phyloP scores from a whole-genome alignment of 495 filamentous ascomycete species.

The Hapsidospora chrysogenum region DNA sequence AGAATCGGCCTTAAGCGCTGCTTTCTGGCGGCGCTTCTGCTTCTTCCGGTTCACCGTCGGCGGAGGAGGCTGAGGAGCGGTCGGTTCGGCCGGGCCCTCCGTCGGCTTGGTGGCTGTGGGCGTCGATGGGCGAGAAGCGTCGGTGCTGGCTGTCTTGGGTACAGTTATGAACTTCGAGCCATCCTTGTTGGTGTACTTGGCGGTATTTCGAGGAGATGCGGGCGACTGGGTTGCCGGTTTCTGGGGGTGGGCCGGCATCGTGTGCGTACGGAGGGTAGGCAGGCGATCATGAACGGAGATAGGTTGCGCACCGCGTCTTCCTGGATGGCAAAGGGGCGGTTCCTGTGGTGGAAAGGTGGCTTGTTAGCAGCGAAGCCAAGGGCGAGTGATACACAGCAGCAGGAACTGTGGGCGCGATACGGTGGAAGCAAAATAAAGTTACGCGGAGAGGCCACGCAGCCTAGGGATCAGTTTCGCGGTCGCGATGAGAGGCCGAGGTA shows the following conservation, averaged over 20 bases:
- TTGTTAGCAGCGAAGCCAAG: no score
- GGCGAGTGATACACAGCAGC: no score
- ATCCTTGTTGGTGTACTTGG: conserved; percentile 49
- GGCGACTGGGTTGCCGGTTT: conserved; percentile 20
- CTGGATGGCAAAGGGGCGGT: no score
- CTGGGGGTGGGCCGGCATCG: conserved; percentile 36
- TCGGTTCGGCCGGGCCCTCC: conserved; percentile 5
- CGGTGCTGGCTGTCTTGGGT: conserved; percentile 36
- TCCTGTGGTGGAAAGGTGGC: no score
- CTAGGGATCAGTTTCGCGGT: no score
- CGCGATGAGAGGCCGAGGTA: no score
- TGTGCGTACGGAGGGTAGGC: conserved; percentile 13
- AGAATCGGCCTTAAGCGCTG: conserved; percentile 54
- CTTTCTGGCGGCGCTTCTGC: conserved; percentile 70
- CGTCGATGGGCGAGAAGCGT: conserved; percentile 32
- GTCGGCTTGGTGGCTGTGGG: conserved; percentile 14
- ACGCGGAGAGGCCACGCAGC: no score
- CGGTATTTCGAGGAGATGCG: conserved; percentile 20
- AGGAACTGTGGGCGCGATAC: no score
- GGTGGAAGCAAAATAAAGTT: no score
- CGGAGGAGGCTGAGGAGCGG: conserved; percentile 14
- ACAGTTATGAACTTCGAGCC: conserved; percentile 52
- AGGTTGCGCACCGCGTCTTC: no score
- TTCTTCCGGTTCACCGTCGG: conserved; percentile 74
- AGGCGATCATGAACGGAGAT: no score